These are phyloP conservation scores for Endoconidiophora polonica DNA, from an alignment of 2,329 filamentous ascomycete species.

Conservation along the genomic window DNA sequence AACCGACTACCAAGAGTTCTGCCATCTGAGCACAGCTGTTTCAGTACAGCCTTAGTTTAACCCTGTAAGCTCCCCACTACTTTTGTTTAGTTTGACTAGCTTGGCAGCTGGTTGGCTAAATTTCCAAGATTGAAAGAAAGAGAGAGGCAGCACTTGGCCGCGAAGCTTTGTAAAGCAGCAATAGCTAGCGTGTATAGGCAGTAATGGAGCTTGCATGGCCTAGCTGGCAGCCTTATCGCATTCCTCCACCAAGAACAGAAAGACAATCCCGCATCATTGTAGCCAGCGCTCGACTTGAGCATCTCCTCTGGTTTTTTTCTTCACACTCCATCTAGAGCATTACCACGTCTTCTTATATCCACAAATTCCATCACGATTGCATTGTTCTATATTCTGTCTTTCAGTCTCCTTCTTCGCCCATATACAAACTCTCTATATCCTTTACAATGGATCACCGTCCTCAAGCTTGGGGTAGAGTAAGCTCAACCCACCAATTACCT, in stretches of 20 bases:
- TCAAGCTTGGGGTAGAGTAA: slow-evolving; percentile 56
- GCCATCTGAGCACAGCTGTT: too few species aligned
- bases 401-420: not conserved
- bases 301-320: not conserved
- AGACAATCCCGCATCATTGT: not conserved
- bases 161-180: slow-evolving; percentile 10
- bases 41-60: too few species aligned
- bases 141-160: slow-evolving; percentile 13
- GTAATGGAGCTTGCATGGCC: not conserved
- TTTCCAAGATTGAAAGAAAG: too few species aligned
- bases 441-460: slow-evolving; percentile 52
- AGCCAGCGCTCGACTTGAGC: not conserved
- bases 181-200: not conserved
- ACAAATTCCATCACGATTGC: too few species aligned
- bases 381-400: not conserved
- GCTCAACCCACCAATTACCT: slow-evolving; percentile 20
- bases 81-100: too few species aligned
- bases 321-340: too few species aligned
- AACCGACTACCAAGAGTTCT: too few species aligned
- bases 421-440: not conserved
- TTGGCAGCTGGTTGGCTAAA: not conserved
- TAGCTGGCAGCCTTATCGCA: slow-evolving; percentile 6
- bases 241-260: not conserved
- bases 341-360: too few species aligned
- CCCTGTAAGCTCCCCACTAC: too few species aligned